Base-by-base conservation (phyloP, 306 rosid genomes). In the peach (Prunus persica) region DNA sequence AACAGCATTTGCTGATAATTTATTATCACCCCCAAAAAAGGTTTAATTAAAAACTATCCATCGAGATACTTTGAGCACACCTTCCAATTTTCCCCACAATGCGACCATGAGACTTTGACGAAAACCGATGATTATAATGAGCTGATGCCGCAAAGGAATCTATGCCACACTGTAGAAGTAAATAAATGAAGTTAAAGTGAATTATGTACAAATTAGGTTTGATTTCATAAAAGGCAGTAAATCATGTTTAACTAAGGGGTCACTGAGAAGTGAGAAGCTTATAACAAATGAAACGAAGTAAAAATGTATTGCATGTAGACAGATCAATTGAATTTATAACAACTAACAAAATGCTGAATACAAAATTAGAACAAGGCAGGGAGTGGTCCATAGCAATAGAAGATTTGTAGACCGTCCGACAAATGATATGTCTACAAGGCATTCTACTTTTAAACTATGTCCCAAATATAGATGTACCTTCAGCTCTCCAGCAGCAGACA, bases 81-180 rank as follows among this genome's bases (percentile, higher is more conserved):
- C 99, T 95, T 84, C 99, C 99, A 72, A 95, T 54, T 87, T 85
- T 92, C 62, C 97, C 99, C 11, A 75, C 85, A 69, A 95, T 71
- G 73, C 95, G 89, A 61, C 97, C 96, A 86, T 87, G 97, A 58
- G 99, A 95, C 78, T 90, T 95, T 65, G 92, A 78, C 46, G 99
- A 95, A 83, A 95, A 87, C 34, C 82, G 87, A 67, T 87, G 93
- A 58, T 86, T 91, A 80, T 87, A 95, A 78, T 81, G 88, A 76
- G 85, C 93, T 66, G 91, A n/a, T 71, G 89, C 89, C 66, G 82
- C 90, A 83, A 92, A 91, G 54, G 97, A 86, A 84, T 89, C 76
- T 73, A 91, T 87, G 85, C 90, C 89, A 70, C 93, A 69, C 99
- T 95, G 85, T 86, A 85, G 34, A 71, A 75, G 68, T 81, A 86